Evolutionary conservation across 2,329 filamentous ascomycete species (phyloP), one percentile per base, ranked within the genome.

Genomic region (Nemania sp.): DNA sequence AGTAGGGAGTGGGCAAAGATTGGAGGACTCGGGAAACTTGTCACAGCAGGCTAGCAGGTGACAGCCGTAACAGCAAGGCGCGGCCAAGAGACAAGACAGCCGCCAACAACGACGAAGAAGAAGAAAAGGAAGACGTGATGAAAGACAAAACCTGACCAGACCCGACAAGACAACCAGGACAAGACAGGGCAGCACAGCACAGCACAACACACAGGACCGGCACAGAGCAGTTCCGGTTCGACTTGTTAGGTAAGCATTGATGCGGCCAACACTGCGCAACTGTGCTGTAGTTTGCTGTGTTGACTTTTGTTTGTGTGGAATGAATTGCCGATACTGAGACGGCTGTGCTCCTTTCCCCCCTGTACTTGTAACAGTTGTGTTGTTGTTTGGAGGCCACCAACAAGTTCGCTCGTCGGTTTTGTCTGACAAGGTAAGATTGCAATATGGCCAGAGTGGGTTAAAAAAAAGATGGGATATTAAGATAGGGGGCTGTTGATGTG

Each of bases 201-300:
- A n/a, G n/a, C n/a, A n/a, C n/a, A n/a, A n/a, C n/a, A n/a, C n/a
- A n/a, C n/a, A n/a, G n/a, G n/a, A n/a, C n/a, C n/a, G n/a, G n/a
- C n/a, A 59, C 48, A 40, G 32, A 20, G 45, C 18, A 25, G 34
- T 20, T 39, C 47, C 35, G 17, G 37, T 37, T 18, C 39, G 39
- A 15, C 56, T 34, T 49, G 40, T 59, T 57, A 64, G 56, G 56
- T 34, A 54, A 51, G 48, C 52, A 62, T 62, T 43, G 46, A 32
- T 13, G 34, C 35, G 34, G 34, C 5, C 35, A 37, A 37, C 32
- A 35, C 45, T 43, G 42, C 15, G 37, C 21, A 35, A 39, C 25
- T 9, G 47, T 32, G 42, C 17, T 21, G 25, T 32, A 25, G 32
- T 49, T 53, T 29, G 25, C 25, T 29, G 7, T 3, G 39, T 32